Percentiles rank a stretch among this genome's conserved stretches.
phyloP scores from a whole-genome alignment of 495 filamentous ascomycete genomes.

The Acidomyces sp. region DNA sequence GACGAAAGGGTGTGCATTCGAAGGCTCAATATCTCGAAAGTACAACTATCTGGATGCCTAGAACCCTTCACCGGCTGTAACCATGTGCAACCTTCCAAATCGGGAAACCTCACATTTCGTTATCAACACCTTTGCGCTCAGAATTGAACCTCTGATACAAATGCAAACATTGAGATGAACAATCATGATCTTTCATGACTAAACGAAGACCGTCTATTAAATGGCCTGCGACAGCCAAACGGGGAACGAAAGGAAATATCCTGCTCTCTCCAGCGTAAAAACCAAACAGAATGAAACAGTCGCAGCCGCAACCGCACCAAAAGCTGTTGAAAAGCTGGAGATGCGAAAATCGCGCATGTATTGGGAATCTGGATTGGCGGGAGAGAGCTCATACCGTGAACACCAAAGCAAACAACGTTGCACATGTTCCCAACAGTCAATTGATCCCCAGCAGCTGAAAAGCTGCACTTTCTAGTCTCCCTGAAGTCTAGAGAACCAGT shows the following conservation, averaged over 20 bases:
- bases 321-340: slow-evolving; percentile 19
- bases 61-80: background rate
- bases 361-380: background rate
- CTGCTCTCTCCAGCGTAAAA: background rate
- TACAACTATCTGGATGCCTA: background rate
- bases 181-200: too few species aligned
- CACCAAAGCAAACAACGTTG: slow-evolving; percentile 21
- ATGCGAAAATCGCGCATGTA: slow-evolving; percentile 15
- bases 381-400: background rate
- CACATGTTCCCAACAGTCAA: slow-evolving; percentile 21
- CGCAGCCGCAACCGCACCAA: background rate
- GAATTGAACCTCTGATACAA: slow-evolving; percentile 1
- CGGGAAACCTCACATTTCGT: slow-evolving; percentile 1
- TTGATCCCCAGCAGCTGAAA: slow-evolving; percentile 15
- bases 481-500: slow-evolving; percentile 21
- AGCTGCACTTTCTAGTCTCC: slow-evolving; percentile 12
- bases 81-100: background rate
- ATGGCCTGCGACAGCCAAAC: too few species aligned
- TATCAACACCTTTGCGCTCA: background rate
- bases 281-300: background rate
- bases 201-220: too few species aligned
- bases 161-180: slow-evolving; percentile 8
- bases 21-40: too few species aligned
- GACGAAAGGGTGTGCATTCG: background rate
- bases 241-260: slow-evolving; percentile 2